Base-by-base conservation (phyloP, 106 monocot genomes). In the Iris macrosiphon region DNA sequence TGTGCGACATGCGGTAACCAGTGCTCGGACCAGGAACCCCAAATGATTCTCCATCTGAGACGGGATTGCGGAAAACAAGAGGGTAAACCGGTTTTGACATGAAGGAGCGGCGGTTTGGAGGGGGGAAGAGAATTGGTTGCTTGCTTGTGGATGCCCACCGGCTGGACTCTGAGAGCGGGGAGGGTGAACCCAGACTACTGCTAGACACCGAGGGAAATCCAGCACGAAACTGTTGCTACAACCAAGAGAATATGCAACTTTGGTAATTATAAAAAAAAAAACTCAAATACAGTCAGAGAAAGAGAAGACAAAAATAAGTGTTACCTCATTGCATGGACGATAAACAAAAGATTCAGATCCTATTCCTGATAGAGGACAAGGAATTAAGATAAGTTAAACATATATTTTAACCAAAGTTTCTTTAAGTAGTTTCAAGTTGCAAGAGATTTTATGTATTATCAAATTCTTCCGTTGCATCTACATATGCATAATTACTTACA, bases 81-180 rank as follows among this genome's bases (percentile, higher is more conserved):
- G 88, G 93, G 67, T 84, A 88, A 16, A 93, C 81, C 4, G 93
- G 93, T 53, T 88, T 93, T 14, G 93, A 88, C 84, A 84, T 93
- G 75, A 93, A 93, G 4, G 88, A 93, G 11, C 84, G 93, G 53
- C 81, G 72, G 43, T 79, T 72, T 13, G 79, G 66, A 40, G 75
- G 66, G 32, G 73, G 75, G 26, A 62, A 49, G 31, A 64, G 31
- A 16, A 57, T 49, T 16, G 85, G 78, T 0, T 44, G 83, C 41
- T 86, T 81, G 73, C 73, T 74, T 27, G 73, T 63, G 13, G 76
- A 87, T 16, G 67, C 79, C 82, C 79, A 76, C 28, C 49, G 63
- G 22, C 73, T 61, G 31, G 82, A 86, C 40, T 92, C 83, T 30
- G 74, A 70, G 24, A 68, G 57, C 18, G 83, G 71, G 34, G 83